Evolutionary conservation across 2,329 filamentous ascomycete species (phyloP), one percentile per base, ranked within the genome.

Genomic region (Trichoderma breve): DNA sequence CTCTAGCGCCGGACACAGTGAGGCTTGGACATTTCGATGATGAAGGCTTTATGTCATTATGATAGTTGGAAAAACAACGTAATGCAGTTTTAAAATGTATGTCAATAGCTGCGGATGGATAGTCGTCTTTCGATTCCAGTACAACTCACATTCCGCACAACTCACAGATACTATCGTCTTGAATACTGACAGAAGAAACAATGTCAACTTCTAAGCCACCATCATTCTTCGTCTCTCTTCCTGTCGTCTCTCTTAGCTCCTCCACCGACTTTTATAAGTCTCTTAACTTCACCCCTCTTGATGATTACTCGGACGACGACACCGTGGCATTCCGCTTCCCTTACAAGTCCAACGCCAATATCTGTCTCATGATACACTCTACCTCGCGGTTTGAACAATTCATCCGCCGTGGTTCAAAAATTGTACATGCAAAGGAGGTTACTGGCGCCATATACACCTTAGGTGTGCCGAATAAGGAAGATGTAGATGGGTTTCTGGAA

Each of bases 331-430:
- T 76, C 69, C 72, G 67, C 18, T 73, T 77, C 14, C 76, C 76
- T 3, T 71, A 61, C 43, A 53, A 62, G 3, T 66, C 73, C 15
- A 77, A 76, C 51, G 51, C 73, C 28, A 75, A 73, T n/a, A 72
- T 76, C 18, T 73, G 73, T 51, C 73, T 77, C 71, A 76, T 77
- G 74, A 57, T 76, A 15, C 74, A 76, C 60, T 63, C 62, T n/a
- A 58, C 65, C 28, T 55, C 53, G 8, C 72, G 74, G 57, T 77
- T 76, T 71, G 71, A 73, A 36, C 63, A 73, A 9, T 77, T 76
- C 21, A 74, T 77, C 15, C 75, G 75, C 11, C 71, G 73, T 12
- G 72, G 64, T 57, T 73, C 71, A 4, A 47, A 74, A 11, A 65
- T 76, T 28, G 57, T 58, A 57, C 70, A 77, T 21, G 72, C 76